phyloP scores from a whole-genome alignment of 106 monocot genomes.

The Chionographis japonica region DNA sequence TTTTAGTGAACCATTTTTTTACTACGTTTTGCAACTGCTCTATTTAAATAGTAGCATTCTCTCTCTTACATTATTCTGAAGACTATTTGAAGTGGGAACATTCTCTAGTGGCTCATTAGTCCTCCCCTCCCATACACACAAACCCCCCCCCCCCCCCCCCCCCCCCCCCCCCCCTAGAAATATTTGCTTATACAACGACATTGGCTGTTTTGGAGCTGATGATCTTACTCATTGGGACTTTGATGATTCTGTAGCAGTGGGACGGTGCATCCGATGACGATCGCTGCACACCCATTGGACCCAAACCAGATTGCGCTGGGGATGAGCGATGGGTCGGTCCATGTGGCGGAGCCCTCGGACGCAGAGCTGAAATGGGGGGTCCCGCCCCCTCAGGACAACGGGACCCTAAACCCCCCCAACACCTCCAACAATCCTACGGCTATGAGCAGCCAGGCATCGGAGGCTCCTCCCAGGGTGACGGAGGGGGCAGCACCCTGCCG shows the following conservation, averaged over 20 bases:
- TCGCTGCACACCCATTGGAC: slow-evolving; percentile 87
- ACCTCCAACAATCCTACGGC: slow-evolving; percentile 53
- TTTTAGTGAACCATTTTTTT: background rate
- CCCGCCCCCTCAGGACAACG: slow-evolving; percentile 59
- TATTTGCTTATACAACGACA: too few relatives aligned
- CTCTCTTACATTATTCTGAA: too few relatives aligned
- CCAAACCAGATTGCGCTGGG: slow-evolving; percentile 91
- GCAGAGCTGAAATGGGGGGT: slow-evolving; percentile 80
- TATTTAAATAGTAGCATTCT: too few relatives aligned
- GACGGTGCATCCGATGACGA: slow-evolving; percentile 49
- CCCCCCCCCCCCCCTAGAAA: too few relatives aligned
- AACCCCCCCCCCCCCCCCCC: too few relatives aligned
- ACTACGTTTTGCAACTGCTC: too few relatives aligned
- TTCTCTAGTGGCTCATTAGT: too few relatives aligned
- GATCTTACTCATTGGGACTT: background rate
- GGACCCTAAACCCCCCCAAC: slow-evolving; percentile 38
- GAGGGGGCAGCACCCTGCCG: too few relatives aligned
- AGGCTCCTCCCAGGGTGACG: slow-evolving; percentile 70
- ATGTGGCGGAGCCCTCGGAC: slow-evolving; percentile 83
- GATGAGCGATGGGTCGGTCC: slow-evolving; percentile 87
- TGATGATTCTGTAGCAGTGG: slow-evolving; percentile 16
- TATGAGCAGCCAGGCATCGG: slow-evolving; percentile 62
- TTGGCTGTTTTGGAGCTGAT: too few relatives aligned
- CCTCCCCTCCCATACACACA: too few relatives aligned
- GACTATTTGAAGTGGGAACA: too few relatives aligned